Base-by-base conservation (phyloP, 2,329 filamentous ascomycete species). In the Apiospora saccharicola region DNA sequence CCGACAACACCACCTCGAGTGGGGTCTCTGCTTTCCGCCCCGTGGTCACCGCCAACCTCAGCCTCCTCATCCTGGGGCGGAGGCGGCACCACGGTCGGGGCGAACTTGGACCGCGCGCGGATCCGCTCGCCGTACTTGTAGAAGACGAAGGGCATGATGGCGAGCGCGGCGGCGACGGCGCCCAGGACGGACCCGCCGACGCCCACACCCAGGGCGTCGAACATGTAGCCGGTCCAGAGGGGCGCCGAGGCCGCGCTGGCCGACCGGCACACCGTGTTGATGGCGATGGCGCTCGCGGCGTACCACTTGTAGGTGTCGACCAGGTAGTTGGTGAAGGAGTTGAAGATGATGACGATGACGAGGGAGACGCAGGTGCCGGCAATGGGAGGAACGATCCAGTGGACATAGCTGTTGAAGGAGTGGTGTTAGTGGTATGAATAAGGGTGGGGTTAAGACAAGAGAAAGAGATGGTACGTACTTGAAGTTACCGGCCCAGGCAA, bases 281-380 rank as follows among this genome's bases (percentile, higher is more conserved):
- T 90, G 0, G 91, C 91, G 12, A 92, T 87, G 3, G 90, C 91
- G 8, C 86, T 87, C 22, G 92, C 91, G 0, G 90, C 89, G 75
- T 91, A 89, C 72, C 85, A 81, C 57, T 88, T 85, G 73, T 89
- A 89, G 0, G 83, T 81, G 76, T 90, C 88, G 61, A 88, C 86
- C 12, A 90, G 82, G 71, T 90, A 90, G 75, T 86, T 89, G 47
- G 89, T 80, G 74, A 86, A 87, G 49, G 84, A 80, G 69, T 90
- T 85, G 75, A 91, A 89, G 64, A 85, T 79, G 69, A 85, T 78
- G 72, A 85, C 80, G 22, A 85, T 76, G 72, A 67, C 85, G 26
- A 37, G 10, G 44, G 67, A 69, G 67, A 69, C 47, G 67, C 12
- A 69, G 16, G 67, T 69, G 14, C 67, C 67, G 24, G 67, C 67